Evolutionary conservation across 2,329 filamentous ascomycete genomes (phyloP), one percentile per base, ranked within the genome.

Genomic region (Ceratocystis huliohia): DNA sequence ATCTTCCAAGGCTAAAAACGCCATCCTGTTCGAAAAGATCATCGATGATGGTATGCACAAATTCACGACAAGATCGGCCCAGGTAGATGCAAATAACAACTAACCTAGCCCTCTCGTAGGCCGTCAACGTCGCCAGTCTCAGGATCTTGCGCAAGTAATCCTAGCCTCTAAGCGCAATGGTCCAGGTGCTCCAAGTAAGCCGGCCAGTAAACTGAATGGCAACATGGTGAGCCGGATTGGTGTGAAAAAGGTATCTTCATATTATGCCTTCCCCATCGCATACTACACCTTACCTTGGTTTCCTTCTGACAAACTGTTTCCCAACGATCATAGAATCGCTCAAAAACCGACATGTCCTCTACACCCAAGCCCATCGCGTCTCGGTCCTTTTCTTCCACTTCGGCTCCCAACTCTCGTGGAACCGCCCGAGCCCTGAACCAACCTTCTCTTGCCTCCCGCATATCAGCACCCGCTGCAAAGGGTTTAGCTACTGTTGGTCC

Each of bases 131-230:
- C 88, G 88, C 77, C 86, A 85, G 77, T 86, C 88, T 71, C 84
- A 89, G 73, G 80, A 78, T 2, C 82, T 91, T n/a, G 88, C 88
- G 41, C 81, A 88, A 71, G 80, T 83, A 72, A 89, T 92, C 72
- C 86, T 92, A 8, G 10, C 59, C 70, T 83, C 83, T 70, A 78
- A 76, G 69, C 82, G 83, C 72, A 83, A 86, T 70, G 76, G 80
- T 44, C 75, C 81, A 64, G 87, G 82, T 72, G 80, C 85, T 48
- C 80, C 28, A 37, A 4, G 5, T 30, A 30, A 37, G 30, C 28
- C 17, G 7, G 13, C 7, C 5, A 59, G 28, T n/a, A 37, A 37
- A 17, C 1, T 20, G 28, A 15, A 7, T n/a, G 56, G 13, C 28
- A 59, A n/a, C 15, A 17, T 91, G 63, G 84, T 88, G 66, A 88